Conservation (phyloP, 169 alveolate genomes). For the Plasmodium knowlesi region DNA sequence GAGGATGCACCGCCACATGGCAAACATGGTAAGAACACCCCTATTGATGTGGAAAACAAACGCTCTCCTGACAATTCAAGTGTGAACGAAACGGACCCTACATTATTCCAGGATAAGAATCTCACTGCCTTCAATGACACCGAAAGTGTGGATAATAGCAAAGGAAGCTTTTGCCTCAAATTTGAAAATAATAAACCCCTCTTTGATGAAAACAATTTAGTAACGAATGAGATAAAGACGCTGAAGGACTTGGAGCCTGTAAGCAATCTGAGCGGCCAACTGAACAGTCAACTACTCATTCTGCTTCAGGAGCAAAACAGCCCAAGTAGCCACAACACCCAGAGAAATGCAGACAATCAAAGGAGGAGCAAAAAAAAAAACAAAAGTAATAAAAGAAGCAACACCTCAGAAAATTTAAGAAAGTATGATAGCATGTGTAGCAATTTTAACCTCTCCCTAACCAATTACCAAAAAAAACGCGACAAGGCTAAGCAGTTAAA, state of each 20-base stretch:
- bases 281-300: not conserved
- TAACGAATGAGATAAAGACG: not conserved
- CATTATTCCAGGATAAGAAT: not conserved
- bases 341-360: not conserved
- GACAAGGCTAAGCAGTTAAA: constrained; percentile 56
- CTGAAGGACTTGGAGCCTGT: not conserved
- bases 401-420: not conserved
- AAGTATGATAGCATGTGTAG: constrained; percentile 16
- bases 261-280: not conserved
- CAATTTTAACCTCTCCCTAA: constrained; percentile 18
- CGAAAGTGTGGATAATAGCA: not conserved
- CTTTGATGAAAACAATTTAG: not conserved
- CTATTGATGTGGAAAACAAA: not conserved
- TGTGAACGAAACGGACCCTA: not conserved
- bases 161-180: not conserved
- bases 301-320: not conserved
- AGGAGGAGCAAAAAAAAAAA: not conserved
- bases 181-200: not conserved
- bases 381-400: not conserved
- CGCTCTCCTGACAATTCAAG: not conserved
- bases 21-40: not conserved
- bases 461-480: constrained; percentile 49
- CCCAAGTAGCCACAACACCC: not conserved
- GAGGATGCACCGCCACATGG: not conserved
- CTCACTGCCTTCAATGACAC: not conserved